Evolutionary conservation across 257 asterid genomes (phyloP), one percentile per base, ranked within the genome.

Genomic region (Nicotiana knightiana): DNA sequence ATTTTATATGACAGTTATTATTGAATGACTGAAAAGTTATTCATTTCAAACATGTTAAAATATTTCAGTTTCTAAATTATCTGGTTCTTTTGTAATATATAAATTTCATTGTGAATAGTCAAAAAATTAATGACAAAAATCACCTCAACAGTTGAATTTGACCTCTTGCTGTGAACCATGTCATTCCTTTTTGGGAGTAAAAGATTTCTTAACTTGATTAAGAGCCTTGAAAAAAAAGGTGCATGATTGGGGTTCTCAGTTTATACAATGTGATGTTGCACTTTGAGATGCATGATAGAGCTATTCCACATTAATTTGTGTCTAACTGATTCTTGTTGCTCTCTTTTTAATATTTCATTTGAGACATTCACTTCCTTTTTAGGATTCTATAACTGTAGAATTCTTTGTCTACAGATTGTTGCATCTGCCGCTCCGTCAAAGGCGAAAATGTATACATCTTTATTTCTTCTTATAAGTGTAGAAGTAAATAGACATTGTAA

Each of bases 361-460:
- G 62, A 35, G 79, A 73, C 26, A 28, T 7, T 73, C 16, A 3
- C 12, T 0, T 51, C 63, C 16, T 48, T 12, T 2, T 5, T 39
- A 18, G 61, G 57, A 70, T 59, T 10, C 15, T 3, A 21, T 75
- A 75, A 48, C 43, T 75, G 5, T 75, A 51, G 16, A 51, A 51
- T 35, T 51, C 63, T 83, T 84, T 76, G 76, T 85, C 63, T 88
- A 89, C 94, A 94, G 98, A 93, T 89, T 94, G 87, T 87, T 94
- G 89, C 88, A 83, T 84, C 85, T 83, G 80, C 94, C 97, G 77
- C 92, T 94, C 62, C 94, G 97, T 71, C 88, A 86, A 83, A 91
- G 98, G 83, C 91, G 95, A 77, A 88, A 87, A 83, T 87, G 98
- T 94, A 93, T 85, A 93, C 80, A 70, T 81, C 43, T 78, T 67